phyloP scores from a whole-genome alignment of 2,329 filamentous ascomycete genomes.

The Aspergillus sp. region DNA sequence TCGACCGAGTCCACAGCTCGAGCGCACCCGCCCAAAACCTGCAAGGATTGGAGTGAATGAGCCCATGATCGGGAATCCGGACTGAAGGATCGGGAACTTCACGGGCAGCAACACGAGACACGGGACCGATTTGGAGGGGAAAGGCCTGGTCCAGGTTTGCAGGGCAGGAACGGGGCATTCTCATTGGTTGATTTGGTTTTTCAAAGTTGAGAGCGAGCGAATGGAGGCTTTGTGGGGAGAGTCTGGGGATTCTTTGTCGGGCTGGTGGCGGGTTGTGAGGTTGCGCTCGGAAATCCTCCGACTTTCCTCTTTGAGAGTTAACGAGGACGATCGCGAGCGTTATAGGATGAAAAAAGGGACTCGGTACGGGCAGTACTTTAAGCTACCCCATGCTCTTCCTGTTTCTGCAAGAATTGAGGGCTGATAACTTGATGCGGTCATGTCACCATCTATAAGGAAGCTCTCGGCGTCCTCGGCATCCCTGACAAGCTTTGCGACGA shows the following conservation, averaged over 20 bases:
- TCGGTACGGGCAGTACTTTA: not conserved
- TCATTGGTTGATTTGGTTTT: not conserved
- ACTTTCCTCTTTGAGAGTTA: not conserved
- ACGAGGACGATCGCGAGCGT: not conserved
- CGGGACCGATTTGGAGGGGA: not conserved
- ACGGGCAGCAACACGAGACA: not conserved
- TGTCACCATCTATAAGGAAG: too few relatives aligned
- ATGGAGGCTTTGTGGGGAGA: constrained; percentile 1
- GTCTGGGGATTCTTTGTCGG: not conserved
- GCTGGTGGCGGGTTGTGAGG: not conserved
- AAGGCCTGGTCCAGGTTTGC: not conserved
- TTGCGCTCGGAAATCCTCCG: constrained; percentile 7
- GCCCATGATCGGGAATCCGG: constrained; percentile 13
- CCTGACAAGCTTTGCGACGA: not conserved
- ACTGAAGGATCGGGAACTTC: not conserved
- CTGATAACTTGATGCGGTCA: too few relatives aligned
- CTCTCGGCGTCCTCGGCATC: not conserved
- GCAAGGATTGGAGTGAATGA: constrained; percentile 2
- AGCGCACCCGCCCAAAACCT: not conserved
- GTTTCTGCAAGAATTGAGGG: too few relatives aligned
- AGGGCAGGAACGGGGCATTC: not conserved
- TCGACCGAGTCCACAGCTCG: constrained; percentile 9
- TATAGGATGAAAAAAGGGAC: not conserved
- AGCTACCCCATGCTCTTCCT: not conserved
- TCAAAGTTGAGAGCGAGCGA: not conserved